Base-by-base conservation (phyloP, 2,329 filamentous ascomycete species). In the Pyrenochaeta sp. region DNA sequence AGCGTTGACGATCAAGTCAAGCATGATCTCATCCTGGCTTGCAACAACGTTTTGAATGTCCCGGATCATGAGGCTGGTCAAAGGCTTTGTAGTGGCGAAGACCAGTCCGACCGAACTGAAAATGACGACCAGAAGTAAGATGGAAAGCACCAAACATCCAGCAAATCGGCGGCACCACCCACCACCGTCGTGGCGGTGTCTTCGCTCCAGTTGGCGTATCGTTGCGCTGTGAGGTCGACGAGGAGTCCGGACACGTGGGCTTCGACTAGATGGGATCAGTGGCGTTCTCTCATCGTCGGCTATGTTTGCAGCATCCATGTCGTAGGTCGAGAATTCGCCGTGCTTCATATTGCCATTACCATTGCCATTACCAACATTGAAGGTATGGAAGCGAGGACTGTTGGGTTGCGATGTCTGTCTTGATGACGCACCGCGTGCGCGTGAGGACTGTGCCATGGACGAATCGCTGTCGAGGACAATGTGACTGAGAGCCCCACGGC, bases 1-100 rank as follows among this genome's bases (percentile, higher is more conserved):
- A 0, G 93, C 94, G 56, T 84, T 84, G 47, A 99, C 90, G 14
- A 89, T 84, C 35, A 99, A 75, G 69, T 99, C 93, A 61, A 97
- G 82, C 84, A 99, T 96, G 28, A 99, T 81, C 68, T 97, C 92
- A 69, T 96, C 90, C 69, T 96, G 90, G 60, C 90, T 96, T 2
- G 92, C 92, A 35, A 97, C 81, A 17, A 99, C 90, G 56, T 96
- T 95, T 60, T 88, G 84, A 55, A 99, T 90, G 52, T 87, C 86
- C 41, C 87, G 77, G 30, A 97, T 83, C 53, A 87, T 79, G 45
- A 97, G 88, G 53, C 89, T 84, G 18, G 84, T 82, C 34, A 99
- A 81, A 6, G 92, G 89, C 64, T 96, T 91, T 20, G 92, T 96
- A 14, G 92, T 93, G 31, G 91, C 89, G 72, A 96, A 88, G 72